Evolutionary conservation across 306 rosid genomes (phyloP).

Genomic region (Vigna mungo): DNA sequence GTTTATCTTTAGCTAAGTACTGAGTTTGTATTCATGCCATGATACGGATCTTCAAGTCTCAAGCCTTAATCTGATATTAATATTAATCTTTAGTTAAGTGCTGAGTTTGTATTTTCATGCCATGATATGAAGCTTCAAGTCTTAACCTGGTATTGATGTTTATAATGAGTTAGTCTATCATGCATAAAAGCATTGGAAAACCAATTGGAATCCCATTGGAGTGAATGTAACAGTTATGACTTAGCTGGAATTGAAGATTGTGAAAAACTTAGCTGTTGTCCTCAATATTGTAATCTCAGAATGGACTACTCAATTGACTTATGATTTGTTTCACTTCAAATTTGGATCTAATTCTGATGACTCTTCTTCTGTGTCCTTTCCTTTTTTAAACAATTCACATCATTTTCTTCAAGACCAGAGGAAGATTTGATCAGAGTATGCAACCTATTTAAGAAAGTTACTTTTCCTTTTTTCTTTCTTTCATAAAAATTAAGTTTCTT

Average conservation of each 20-base stretch:
- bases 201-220: background rate
- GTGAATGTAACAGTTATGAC: background rate
- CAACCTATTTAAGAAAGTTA: too few species aligned
- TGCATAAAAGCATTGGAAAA: background rate
- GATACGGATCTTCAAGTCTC: slow-evolving; percentile 5
- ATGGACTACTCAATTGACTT: background rate
- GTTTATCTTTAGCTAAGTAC: background rate
- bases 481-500: too few species aligned
- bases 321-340: slow-evolving; percentile 10
- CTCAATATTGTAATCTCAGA: background rate
- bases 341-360: background rate
- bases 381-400: background rate
- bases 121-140: slow-evolving; percentile 4
- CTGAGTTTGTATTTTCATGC: background rate
- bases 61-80: background rate
- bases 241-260: background rate
- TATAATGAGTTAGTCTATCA: slow-evolving; percentile 5
- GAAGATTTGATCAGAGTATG: too few species aligned
- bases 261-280: slow-evolving; percentile 2
- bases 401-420: too few species aligned
- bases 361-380: background rate
- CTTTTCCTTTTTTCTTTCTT: too few species aligned
- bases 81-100: background rate
- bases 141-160: background rate
- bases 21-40: slow-evolving; percentile 32